These are phyloP conservation scores for Pestalotiopsis sp. DNA, from an alignment of 2,329 filamentous ascomycete genomes.

Conservation along the genomic window DNA sequence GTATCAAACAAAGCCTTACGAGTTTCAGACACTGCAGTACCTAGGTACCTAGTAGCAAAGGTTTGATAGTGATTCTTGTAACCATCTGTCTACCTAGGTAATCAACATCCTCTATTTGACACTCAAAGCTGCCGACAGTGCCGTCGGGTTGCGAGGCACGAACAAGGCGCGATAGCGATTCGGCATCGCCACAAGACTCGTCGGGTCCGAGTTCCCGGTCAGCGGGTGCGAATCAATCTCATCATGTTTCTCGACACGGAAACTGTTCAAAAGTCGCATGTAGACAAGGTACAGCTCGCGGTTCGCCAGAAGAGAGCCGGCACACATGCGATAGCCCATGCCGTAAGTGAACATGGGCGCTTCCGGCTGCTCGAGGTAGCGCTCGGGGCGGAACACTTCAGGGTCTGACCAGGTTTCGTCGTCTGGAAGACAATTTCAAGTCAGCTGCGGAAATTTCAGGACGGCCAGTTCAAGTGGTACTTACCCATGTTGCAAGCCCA, in stretches of 20 bases:
- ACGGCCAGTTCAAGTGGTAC: neutral
- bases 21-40: too few species aligned
- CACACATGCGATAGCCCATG: constrained; percentile 69
- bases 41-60: too few species aligned
- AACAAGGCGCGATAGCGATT: constrained; percentile 2
- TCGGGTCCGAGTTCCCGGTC: neutral
- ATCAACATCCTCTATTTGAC: neutral
- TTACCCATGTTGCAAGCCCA: constrained; percentile 71
- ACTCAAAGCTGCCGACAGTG: neutral
- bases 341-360: constrained; percentile 68
- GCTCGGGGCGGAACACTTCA: constrained; percentile 59
- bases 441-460: neutral
- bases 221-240: neutral
- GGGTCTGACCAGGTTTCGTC: constrained; percentile 57
- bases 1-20: too few species aligned
- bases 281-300: constrained; percentile 67
- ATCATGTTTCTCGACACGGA: constrained; percentile 27
- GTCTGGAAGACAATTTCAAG: neutral
- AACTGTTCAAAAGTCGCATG: constrained; percentile 62
- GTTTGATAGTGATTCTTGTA: too few species aligned
- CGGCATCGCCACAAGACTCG: constrained; percentile 5
- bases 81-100: too few species aligned
- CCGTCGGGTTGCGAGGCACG: neutral
- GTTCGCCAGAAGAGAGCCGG: constrained; percentile 63
- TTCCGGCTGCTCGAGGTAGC: constrained; percentile 65